Evolutionary conservation across 805 yeast genomes (phyloP).

Genomic region (Wickerhamomyces bovis): DNA sequence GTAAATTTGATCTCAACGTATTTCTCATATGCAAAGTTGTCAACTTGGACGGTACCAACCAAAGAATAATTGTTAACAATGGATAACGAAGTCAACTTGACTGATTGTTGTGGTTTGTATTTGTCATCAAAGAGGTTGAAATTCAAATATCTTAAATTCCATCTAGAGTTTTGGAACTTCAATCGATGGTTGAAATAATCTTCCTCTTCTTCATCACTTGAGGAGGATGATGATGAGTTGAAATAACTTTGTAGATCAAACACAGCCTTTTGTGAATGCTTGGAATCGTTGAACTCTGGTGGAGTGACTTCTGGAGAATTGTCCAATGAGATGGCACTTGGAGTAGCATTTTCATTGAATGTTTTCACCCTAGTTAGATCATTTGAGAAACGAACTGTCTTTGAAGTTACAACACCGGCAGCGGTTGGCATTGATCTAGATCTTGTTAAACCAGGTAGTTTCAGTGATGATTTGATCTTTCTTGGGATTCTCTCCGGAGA

Average conservation of each 20-base stretch:
- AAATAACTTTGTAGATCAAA: constrained; percentile 16
- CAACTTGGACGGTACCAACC: constrained; percentile 34
- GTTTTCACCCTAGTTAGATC: constrained; percentile 56
- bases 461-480: constrained; percentile 36
- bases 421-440: constrained; percentile 43
- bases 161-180: constrained; percentile 11
- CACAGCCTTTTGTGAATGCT: constrained; percentile 17
- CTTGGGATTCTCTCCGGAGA: constrained; percentile 12
- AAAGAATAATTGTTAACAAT: constrained; percentile 35
- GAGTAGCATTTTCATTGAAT: constrained; percentile 55
- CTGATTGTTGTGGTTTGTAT: constrained; percentile 23
- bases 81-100: constrained; percentile 33
- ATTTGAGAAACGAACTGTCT: constrained; percentile 60
- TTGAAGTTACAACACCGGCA: constrained; percentile 20
- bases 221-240: constrained; percentile 14
- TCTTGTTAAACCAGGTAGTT: constrained; percentile 35
- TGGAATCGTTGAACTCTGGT: constrained; percentile 7
- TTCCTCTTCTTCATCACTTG: constrained; percentile 17
- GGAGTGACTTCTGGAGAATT: constrained; percentile 37
- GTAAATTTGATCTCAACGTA: constrained; percentile 41
- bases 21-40: constrained; percentile 34
- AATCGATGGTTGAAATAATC: constrained; percentile 15
- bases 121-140: constrained; percentile 12
- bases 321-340: constrained; percentile 56
- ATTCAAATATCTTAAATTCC: constrained; percentile 16